Conservation (phyloP, 192 early-diverging fungal genomes). For the Gigaspora rosea region DNA sequence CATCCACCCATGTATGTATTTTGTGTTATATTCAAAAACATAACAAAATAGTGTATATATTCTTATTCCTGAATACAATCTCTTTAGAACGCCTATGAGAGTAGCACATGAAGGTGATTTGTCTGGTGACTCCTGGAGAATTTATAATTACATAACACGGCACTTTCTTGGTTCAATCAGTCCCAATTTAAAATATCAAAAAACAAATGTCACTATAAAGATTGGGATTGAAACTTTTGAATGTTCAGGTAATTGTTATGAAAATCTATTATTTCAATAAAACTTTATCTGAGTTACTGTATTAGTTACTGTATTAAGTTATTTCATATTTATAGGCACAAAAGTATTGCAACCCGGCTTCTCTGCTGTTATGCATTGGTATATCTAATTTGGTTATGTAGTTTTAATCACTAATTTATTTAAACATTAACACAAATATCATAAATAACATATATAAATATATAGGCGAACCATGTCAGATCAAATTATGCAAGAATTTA, state of each 20-base stretch:
- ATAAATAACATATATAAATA: background rate
- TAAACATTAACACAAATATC: background rate
- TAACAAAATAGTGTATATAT: no score
- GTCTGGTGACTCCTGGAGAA: slow-evolving; percentile 44
- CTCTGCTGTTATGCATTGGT: background rate
- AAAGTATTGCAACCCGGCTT: background rate
- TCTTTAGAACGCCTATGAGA: slow-evolving; percentile 45
- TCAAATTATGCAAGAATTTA: background rate
- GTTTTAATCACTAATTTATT: background rate
- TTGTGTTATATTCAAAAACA: background rate
- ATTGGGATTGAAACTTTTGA: slow-evolving; percentile 48
- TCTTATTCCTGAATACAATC: background rate
- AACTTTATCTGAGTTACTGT: background rate
- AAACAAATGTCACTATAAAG: slow-evolving; percentile 37
- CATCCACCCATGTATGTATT: slow-evolving; percentile 54
- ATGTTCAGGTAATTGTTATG: slow-evolving; percentile 37
- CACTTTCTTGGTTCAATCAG: slow-evolving; percentile 48
- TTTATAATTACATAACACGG: slow-evolving; percentile 52
- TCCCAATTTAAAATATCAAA: slow-evolving; percentile 45
- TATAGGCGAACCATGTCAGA: background rate
- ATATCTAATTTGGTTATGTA: background rate
- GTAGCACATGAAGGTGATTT: slow-evolving; percentile 49
- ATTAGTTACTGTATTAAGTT: background rate
- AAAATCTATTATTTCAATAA: background rate
- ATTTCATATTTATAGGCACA: background rate